These are phyloP conservation scores for Boletus sp. DNA, from an alignment of 1,284 basidiomycete species.

Conservation along the genomic window DNA sequence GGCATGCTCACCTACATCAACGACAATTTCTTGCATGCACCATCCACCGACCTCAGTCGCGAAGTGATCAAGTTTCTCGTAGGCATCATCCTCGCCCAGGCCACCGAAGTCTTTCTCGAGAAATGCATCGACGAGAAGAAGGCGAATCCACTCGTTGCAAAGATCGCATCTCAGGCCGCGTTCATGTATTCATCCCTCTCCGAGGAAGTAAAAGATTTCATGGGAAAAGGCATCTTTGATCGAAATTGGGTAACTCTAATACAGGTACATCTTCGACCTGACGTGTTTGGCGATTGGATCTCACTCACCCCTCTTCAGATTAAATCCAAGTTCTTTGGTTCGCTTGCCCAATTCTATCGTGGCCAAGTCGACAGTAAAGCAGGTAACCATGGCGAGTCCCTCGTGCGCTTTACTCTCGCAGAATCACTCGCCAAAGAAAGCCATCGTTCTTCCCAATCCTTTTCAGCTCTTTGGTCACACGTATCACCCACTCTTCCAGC, in stretches of 20 bases:
- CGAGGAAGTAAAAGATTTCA: slow-evolving; percentile 94
- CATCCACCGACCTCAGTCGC: slow-evolving; percentile 92
- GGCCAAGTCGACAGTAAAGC: slow-evolving; percentile 74
- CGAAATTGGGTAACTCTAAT: slow-evolving; percentile 89
- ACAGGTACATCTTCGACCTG: slow-evolving; percentile 49
- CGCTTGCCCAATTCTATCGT: slow-evolving; percentile 85
- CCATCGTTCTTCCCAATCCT: slow-evolving; percentile 62
- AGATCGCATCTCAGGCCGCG: slow-evolving; percentile 84
- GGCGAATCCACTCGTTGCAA: slow-evolving; percentile 71
- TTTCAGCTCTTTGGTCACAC: slow-evolving; percentile 70
- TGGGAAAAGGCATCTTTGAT: slow-evolving; percentile 93
- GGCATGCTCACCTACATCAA: slow-evolving; percentile 99
- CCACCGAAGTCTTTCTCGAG: slow-evolving; percentile 95
- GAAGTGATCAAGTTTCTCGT: slow-evolving; percentile 94
- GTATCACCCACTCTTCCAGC: slow-evolving; percentile 83
- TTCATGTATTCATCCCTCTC: slow-evolving; percentile 74
- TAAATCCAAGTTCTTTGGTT: slow-evolving; percentile 88
- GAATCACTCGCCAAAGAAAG: slow-evolving; percentile 87
- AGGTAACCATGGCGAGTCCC: slow-evolving; percentile 81
- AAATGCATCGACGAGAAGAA: slow-evolving; percentile 93
- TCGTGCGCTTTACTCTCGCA: slow-evolving; percentile 79
- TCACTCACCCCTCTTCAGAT: slow-evolving; percentile 45
- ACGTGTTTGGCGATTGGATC: background rate
- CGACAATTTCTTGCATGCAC: slow-evolving; percentile 98
- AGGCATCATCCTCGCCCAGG: slow-evolving; percentile 85